phyloP scores from a whole-genome alignment of 306 rosid genomes.

The Coriaria nepalensis region DNA sequence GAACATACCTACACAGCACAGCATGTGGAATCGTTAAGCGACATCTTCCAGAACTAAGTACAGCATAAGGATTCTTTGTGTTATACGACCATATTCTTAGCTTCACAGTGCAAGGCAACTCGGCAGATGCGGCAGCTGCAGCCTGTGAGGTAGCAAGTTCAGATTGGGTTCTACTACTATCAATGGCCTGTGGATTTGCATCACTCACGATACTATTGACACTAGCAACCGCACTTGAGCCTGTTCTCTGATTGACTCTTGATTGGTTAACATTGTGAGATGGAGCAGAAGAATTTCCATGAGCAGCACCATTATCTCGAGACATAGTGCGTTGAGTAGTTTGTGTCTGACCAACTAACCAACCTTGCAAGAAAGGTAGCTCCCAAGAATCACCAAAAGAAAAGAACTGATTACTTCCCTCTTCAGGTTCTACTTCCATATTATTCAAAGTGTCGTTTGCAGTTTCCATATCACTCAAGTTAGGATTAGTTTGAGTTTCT shows the following conservation, averaged over 20 bases:
- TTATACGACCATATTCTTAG: slow-evolving; percentile 87
- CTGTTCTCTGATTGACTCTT: slow-evolving; percentile 45
- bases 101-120: slow-evolving; percentile 95
- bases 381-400: slow-evolving; percentile 74
- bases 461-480: slow-evolving; percentile 29
- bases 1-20: slow-evolving; percentile 82
- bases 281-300: slow-evolving; percentile 22
- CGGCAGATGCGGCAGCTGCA: slow-evolving; percentile 65
- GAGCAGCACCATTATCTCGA: slow-evolving; percentile 24
- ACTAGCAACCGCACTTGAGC: slow-evolving; percentile 39
- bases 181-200: slow-evolving; percentile 53
- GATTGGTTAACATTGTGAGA: slow-evolving; percentile 43
- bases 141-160: slow-evolving; percentile 80
- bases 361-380: slow-evolving; percentile 86
- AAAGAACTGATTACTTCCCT: slow-evolving; percentile 30
- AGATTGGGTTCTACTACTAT: slow-evolving; percentile 55
- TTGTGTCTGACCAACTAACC: slow-evolving; percentile 89
- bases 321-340: slow-evolving; percentile 38
- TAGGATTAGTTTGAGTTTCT: slow-evolving; percentile 26
- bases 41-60: slow-evolving; percentile 59
- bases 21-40: slow-evolving; percentile 77
- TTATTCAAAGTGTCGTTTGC: slow-evolving; percentile 21
- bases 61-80: slow-evolving; percentile 60
- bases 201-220: slow-evolving; percentile 26
- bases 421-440: slow-evolving; percentile 34